These are phyloP conservation scores for Eucalyptus sideroxylon DNA, from an alignment of 345 rosid genomes.

Conservation along the genomic window DNA sequence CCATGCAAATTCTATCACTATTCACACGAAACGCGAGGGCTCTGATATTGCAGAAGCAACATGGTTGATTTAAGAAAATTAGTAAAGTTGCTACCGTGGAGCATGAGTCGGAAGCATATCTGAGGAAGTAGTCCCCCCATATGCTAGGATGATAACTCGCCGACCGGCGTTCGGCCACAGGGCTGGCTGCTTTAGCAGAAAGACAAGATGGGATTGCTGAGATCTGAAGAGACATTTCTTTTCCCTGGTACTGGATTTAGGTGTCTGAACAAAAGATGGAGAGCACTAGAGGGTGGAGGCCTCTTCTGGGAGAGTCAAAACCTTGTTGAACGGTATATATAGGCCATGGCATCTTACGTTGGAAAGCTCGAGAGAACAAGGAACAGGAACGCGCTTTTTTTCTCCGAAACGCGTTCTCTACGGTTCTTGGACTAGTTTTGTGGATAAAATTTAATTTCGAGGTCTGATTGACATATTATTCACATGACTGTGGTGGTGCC, in stretches of 20 bases:
- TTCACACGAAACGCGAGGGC: background rate
- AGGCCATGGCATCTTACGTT: background rate
- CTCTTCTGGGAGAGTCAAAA: background rate
- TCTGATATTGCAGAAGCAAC: background rate
- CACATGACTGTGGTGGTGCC: too few species aligned
- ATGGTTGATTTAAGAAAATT: background rate
- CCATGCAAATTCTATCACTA: background rate
- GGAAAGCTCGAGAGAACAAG: background rate
- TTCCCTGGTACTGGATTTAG: background rate
- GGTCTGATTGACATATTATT: background rate
- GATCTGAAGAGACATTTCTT: background rate
- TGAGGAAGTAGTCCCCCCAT: conserved; percentile 11
- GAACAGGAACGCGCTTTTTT: background rate
- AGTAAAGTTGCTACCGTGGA: background rate
- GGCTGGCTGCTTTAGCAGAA: background rate
- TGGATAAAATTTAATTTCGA: background rate
- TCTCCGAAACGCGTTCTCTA: background rate
- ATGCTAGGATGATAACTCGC: background rate
- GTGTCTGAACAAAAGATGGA: background rate
- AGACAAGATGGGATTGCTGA: background rate
- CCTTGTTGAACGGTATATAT: background rate
- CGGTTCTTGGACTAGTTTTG: background rate
- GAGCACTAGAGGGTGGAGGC: background rate
- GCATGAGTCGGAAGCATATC: background rate
- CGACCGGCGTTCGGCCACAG: background rate